Base-by-base conservation (phyloP, 257 asterid genomes). In the Nicotiana paniculata region DNA sequence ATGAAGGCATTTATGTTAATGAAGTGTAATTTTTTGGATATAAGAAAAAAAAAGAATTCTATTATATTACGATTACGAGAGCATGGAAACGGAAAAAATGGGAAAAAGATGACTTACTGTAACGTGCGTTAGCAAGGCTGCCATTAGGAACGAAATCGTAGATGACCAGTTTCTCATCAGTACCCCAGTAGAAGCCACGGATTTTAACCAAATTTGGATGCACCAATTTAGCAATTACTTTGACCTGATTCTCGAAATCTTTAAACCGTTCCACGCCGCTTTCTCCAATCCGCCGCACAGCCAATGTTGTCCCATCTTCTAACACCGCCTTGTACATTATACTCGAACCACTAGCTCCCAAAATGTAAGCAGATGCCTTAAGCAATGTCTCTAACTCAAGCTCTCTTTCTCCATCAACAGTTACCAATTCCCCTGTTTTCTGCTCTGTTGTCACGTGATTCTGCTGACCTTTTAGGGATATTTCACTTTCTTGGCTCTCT, bases 291-390 rank as follows among this genome's bases (percentile, higher is more conserved):
- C 99, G 66, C 16, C 99, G 90, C 54, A 96, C 99, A 0, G 99
- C 99, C 10, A 94, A 63, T 0, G 93, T 87, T 0, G 97, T 86
- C 0, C 99, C 98, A 57, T 94, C 97, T 61, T 96, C 97, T 0
- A 96, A 88, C 76, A 96, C 98, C 0, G 99, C 98, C 89, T 96
- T 96, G 90, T 96, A 96, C 96, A 96, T 88, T 81, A 96, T 96
- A 80, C 97, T 94, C 0, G 99, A 91, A 1, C 98, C 99, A 26
- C 97, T 93, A 1, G 98, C 97, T 0, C 98, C 99, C 72, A 96
- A 72, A 26, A 94, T 93, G 76, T 96, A 96, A 0, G 99, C 99
- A 6, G 99, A 96, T 1, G 99, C 98, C 59, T 95, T 94, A 0
- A 96, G 94, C 87, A 96, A 63, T 2, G 96, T 92, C 88, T 96